Evolutionary conservation across 1,139 yeast species (phyloP).

Genomic region (Blastobotrys apis): DNA sequence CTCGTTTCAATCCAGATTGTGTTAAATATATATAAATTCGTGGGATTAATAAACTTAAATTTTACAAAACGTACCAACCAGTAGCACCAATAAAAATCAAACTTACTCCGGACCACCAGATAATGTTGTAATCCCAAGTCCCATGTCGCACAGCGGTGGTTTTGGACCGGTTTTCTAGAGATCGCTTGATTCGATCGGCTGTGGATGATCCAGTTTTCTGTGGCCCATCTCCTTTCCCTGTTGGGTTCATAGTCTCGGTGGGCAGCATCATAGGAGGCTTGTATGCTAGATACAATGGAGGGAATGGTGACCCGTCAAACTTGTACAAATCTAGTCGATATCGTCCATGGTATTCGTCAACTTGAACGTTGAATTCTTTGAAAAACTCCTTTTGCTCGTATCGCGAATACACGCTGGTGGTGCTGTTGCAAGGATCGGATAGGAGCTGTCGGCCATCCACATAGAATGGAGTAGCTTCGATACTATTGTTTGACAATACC

Average conservation of each 20-base stretch:
- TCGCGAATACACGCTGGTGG: conserved; percentile 59
- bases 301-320: conserved; percentile 77
- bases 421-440: conserved; percentile 69
- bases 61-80: conserved; percentile 33
- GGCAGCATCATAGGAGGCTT: conserved; percentile 96
- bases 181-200: conserved; percentile 31
- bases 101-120: conserved; percentile 48
- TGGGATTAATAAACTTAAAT: too few species aligned
- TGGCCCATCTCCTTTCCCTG: conserved; percentile 38
- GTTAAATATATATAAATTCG: not conserved
- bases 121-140: conserved; percentile 44
- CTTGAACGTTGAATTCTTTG: conserved; percentile 50
- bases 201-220: conserved; percentile 24
- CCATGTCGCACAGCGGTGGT: conserved; percentile 63
- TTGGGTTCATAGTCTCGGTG: conserved; percentile 84
- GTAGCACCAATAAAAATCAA: conserved; percentile 42
- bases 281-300: conserved; percentile 87
- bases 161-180: conserved; percentile 73
- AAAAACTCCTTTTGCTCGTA: conserved; percentile 65
- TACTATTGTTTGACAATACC: conserved; percentile 58
- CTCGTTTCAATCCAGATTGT: not conserved
- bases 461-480: conserved; percentile 65
- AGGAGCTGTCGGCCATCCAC: conserved; percentile 92
- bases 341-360: conserved; percentile 81
- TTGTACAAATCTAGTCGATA: conserved; percentile 69